phyloP scores from a whole-genome alignment of 305 asterid species.

The Petunia hybrid region DNA sequence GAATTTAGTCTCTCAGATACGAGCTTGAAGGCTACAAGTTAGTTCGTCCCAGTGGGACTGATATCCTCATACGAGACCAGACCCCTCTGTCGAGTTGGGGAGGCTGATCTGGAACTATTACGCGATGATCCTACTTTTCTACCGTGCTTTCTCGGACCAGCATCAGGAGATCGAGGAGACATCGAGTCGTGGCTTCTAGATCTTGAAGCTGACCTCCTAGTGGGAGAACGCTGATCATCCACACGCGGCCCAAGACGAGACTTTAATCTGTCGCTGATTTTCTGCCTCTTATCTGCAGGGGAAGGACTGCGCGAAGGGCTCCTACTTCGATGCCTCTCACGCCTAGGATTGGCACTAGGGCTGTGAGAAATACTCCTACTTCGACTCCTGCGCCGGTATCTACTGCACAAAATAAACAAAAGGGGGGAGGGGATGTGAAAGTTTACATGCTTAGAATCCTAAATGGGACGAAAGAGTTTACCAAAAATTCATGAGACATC shows the following conservation, averaged over 20 bases:
- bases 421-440: conserved; percentile 12
- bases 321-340: conserved; percentile 59
- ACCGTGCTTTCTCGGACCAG: conserved; percentile 51
- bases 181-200: conserved; percentile 65
- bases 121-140: conserved; percentile 48
- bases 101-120: conserved; percentile 62
- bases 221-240: conserved; percentile 41
- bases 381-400: conserved; percentile 72
- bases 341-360: conserved; percentile 63
- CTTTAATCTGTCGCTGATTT: conserved; percentile 66
- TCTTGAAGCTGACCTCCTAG: conserved; percentile 55
- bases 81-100: conserved; percentile 66
- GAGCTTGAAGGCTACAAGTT: conserved; percentile 38
- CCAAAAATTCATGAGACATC: conserved; percentile 25
- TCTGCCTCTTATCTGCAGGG: conserved; percentile 58
- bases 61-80: conserved; percentile 82
- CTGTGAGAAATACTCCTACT: conserved; percentile 81
- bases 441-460: background rate
- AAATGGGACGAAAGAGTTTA: background rate
- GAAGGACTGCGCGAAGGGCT: conserved; percentile 74
- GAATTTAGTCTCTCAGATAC: background rate
- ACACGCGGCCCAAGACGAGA: conserved; percentile 83
- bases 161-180: conserved; percentile 57
- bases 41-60: conserved; percentile 64
- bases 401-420: conserved; percentile 32